phyloP scores from a whole-genome alignment of 305 asterid species.

The Galium porrigens region DNA sequence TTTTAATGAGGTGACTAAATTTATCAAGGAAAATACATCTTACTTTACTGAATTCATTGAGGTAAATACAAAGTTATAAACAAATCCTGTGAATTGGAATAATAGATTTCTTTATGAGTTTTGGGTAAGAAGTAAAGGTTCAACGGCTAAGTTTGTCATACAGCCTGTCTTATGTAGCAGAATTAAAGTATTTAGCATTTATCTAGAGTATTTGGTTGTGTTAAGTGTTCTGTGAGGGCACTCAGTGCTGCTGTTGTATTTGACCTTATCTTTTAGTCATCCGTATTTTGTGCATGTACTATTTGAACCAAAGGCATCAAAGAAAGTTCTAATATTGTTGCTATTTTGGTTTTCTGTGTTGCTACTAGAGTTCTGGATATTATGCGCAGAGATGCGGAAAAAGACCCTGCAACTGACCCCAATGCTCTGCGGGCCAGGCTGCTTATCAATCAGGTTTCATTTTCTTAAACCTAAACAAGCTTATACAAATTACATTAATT shows the following conservation, averaged over 20 bases:
- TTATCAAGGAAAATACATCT: too few species aligned
- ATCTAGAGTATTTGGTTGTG: background rate
- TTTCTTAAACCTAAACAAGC: conserved; percentile 2
- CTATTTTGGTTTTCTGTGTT: conserved; percentile 13
- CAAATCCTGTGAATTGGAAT: background rate
- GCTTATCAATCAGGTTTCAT: conserved; percentile 57
- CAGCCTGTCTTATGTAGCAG: background rate
- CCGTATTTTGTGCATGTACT: background rate
- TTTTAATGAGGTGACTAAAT: too few species aligned
- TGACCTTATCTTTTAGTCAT: background rate
- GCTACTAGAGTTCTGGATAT: conserved; percentile 67
- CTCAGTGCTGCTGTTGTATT: background rate
- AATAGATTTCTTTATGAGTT: background rate
- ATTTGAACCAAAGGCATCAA: background rate
- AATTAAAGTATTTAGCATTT: background rate
- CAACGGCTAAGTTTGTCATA: background rate
- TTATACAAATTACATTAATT: background rate
- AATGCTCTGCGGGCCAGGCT: conserved; percentile 53
- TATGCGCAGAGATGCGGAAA: conserved; percentile 65
- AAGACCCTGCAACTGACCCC: conserved; percentile 56
- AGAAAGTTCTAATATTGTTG: background rate
- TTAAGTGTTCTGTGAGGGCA: background rate
- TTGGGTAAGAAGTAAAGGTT: background rate
- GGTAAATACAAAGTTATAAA: too few species aligned
- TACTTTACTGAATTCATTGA: too few species aligned